Percentiles rank a stretch among this genome's conserved stretches.
phyloP scores from a whole-genome alignment of 495 filamentous ascomycete species.

The Talaromyces stipitatus region DNA sequence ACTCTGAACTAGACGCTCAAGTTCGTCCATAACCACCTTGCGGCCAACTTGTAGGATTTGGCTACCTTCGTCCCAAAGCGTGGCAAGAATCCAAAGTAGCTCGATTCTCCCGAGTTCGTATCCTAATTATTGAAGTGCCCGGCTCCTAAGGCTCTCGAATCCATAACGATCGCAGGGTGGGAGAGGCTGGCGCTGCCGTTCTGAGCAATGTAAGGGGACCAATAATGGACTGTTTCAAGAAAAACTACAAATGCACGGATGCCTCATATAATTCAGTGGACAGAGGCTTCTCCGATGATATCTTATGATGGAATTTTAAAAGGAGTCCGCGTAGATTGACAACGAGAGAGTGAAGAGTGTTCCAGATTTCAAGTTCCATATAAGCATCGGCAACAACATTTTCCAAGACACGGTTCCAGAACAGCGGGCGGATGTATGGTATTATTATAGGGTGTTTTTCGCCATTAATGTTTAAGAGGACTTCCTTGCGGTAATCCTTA shows the following conservation, averaged over 20 bases:
- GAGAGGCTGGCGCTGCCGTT: slow-evolving; percentile 17
- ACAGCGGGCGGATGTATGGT: slow-evolving; percentile 8
- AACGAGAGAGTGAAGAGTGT: slow-evolving; percentile 19
- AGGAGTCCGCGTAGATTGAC: slow-evolving; percentile 16
- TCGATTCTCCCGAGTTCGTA: slow-evolving; percentile 4
- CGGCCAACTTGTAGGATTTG: slow-evolving; percentile 18
- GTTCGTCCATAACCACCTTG: slow-evolving; percentile 32
- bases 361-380: slow-evolving; percentile 16
- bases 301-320: slow-evolving; percentile 16
- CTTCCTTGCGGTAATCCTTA: slow-evolving; percentile 35
- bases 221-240: slow-evolving; percentile 18
- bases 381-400: slow-evolving; percentile 20
- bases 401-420: slow-evolving; percentile 26
- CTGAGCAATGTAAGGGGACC: slow-evolving; percentile 17
- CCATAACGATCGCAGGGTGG: slow-evolving; percentile 26
- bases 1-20: slow-evolving; percentile 32
- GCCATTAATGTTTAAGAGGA: slow-evolving; percentile 21
- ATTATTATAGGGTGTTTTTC: slow-evolving; percentile 19
- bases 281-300: slow-evolving; percentile 22
- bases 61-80: slow-evolving; percentile 16
- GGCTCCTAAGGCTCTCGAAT: slow-evolving; percentile 12
- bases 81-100: slow-evolving; percentile 26
- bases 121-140: slow-evolving; percentile 7
- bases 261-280: slow-evolving; percentile 26
- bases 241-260: slow-evolving; percentile 24